Percentiles rank a stretch among this genome's conserved stretches.
phyloP scores from a whole-genome alignment of 169 alveolate genomes.

The Condylostoma magnum region DNA sequence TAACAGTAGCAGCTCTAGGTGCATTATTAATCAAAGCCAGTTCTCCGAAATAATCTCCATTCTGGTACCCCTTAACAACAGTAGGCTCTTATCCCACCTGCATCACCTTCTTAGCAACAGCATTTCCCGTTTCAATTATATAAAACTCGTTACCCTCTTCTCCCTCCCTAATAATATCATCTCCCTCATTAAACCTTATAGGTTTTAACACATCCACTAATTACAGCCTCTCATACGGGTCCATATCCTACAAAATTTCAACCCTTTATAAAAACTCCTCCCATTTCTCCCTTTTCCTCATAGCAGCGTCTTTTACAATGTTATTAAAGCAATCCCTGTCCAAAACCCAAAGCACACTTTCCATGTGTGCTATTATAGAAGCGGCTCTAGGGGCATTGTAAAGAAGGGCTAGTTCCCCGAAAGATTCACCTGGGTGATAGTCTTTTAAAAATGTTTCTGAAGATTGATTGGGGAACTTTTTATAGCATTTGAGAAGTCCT shows the following conservation, averaged over 20 bases:
- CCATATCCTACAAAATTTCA: constrained; percentile 87
- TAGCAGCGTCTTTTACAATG: constrained; percentile 93
- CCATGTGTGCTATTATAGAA: constrained; percentile 88
- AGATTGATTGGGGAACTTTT: constrained; percentile 55
- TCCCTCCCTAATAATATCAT: constrained; percentile 93
- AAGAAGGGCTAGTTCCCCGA: constrained; percentile 96
- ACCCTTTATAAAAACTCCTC: constrained; percentile 87
- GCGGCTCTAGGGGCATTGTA: constrained; percentile 97
- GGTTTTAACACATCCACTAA: constrained; percentile 92
- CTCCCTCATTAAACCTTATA: constrained; percentile 77
- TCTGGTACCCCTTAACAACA: constrained; percentile 85
- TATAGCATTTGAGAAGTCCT: constrained; percentile 76
- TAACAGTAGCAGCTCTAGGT: constrained; percentile 96
- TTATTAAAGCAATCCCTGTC: constrained; percentile 95
- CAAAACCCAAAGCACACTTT: constrained; percentile 87
- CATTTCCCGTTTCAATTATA: constrained; percentile 92
- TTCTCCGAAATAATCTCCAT: constrained; percentile 98
- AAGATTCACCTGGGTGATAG: constrained; percentile 90
- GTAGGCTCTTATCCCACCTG: constrained; percentile 75
- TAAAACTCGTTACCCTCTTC: constrained; percentile 92
- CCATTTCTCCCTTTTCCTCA: constrained; percentile 90
- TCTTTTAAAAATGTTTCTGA: constrained; percentile 56
- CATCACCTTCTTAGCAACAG: constrained; percentile 90
- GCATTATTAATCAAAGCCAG: constrained; percentile 91
- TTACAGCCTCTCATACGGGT: constrained; percentile 91